These are phyloP conservation scores for Cladosporium sp. DNA, from an alignment of 2,329 filamentous ascomycete species.

Conservation along the genomic window DNA sequence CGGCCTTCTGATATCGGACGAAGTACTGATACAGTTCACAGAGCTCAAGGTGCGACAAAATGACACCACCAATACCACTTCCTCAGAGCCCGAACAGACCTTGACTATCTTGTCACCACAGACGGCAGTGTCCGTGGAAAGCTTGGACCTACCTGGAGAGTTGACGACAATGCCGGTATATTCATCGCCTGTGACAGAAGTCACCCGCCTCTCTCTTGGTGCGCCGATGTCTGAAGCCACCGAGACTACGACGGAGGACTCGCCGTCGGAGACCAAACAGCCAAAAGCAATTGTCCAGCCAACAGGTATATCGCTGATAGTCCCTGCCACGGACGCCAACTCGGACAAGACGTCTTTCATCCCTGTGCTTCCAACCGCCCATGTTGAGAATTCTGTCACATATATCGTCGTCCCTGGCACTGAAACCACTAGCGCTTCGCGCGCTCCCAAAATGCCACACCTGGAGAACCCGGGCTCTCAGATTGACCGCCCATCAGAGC, in stretches of 20 bases:
- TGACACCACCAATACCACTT: slow-evolving; percentile 7
- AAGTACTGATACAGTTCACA: not conserved
- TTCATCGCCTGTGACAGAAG: not conserved
- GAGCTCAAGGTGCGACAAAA: slow-evolving; percentile 9
- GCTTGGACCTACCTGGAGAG: not conserved
- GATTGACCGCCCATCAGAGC: not conserved
- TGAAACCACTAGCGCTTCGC: not conserved
- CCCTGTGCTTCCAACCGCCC: not conserved
- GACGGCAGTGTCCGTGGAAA: not conserved
- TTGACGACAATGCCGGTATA: not conserved
- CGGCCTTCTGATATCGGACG: not conserved
- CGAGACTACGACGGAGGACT: not conserved
- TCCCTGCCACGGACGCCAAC: not conserved
- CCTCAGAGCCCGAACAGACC: not conserved
- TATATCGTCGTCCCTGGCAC: not conserved
- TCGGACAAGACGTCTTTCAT: not conserved
- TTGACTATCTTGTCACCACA: slow-evolving; percentile 10
- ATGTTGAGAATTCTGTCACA: not conserved
- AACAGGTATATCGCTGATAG: not conserved
- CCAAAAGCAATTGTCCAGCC: slow-evolving; percentile 2
- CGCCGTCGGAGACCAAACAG: not conserved
- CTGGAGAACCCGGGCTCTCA: not conserved
- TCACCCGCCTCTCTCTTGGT: slow-evolving; percentile 11
- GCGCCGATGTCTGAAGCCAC: not conserved
- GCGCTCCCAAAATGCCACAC: slow-evolving; percentile 5